Evolutionary conservation across 75 land plant genomes (phyloP).

Genomic region (Adiantum capillusveneris): DNA sequence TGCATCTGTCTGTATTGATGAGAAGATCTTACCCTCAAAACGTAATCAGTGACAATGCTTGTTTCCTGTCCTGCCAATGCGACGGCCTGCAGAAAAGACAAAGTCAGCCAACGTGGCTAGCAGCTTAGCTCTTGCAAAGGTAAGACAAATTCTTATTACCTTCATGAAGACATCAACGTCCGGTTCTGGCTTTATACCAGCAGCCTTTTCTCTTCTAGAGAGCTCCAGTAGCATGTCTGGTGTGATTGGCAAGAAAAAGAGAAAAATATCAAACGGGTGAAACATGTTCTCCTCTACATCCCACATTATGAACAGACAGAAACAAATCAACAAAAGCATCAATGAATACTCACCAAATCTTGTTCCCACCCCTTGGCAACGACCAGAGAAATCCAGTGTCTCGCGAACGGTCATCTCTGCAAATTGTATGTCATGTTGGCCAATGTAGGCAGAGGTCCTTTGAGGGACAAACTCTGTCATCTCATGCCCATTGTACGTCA

Average conservation of each 20-base stretch:
- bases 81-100: slow-evolving; percentile 9
- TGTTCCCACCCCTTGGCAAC: slow-evolving; percentile 56
- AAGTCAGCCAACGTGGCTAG: not conserved
- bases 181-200: slow-evolving; percentile 47
- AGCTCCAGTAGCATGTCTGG: slow-evolving; percentile 46
- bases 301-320: too few relatives aligned
- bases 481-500: slow-evolving; percentile 54
- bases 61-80: slow-evolving; percentile 54
- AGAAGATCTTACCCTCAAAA: slow-evolving; percentile 53
- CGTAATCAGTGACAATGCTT: slow-evolving; percentile 59
- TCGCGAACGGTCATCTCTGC: slow-evolving; percentile 55
- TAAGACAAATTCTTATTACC: slow-evolving; percentile 4
- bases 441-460: slow-evolving; percentile 52
- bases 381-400: slow-evolving; percentile 53
- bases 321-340: too few relatives aligned
- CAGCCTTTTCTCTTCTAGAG: slow-evolving; percentile 39
- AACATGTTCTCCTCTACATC: too few relatives aligned
- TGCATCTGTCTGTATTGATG: too few relatives aligned
- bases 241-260: too few relatives aligned
- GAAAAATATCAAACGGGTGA: too few relatives aligned
- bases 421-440: slow-evolving; percentile 46
- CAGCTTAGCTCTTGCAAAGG: not conserved
- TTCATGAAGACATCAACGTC: slow-evolving; percentile 54
- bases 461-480: slow-evolving; percentile 54
- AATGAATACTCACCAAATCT: slow-evolving; percentile 40